Evolutionary conservation across 768 basidiomycete species (phyloP), one percentile per base, ranked within the genome.

Genomic region (Podaxis rugospora): DNA sequence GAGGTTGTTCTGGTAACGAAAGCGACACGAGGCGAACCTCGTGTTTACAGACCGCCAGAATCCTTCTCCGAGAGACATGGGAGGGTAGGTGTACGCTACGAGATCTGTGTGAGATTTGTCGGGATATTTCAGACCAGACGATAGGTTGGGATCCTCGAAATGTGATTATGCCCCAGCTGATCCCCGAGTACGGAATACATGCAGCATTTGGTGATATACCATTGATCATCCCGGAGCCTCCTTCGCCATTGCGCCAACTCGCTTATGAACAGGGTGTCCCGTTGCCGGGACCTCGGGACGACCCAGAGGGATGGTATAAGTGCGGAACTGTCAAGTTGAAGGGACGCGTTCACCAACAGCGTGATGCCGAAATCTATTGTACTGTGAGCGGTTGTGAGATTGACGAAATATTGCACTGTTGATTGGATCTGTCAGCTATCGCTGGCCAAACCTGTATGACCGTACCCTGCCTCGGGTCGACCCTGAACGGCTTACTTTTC

Each of bases 231-330:
- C 75, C 75, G 28, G 63, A 64, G 14, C 70, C 72, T 27, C 70
- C 75, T 46, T 73, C 74, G 3, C 51, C 62, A 14, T 66, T 74
- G 14, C 67, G 76, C 4, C 74, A 72, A 62, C 65, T 78, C 16
- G 75, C 75, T 6, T 76, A 76, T 62, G 70, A 70, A 61, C 70
- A 74, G 55, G 65, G 69, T 28, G 69, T 67, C 28, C 69, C 72
- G n/a, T 63, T 78, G 16, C 67, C 72, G 14, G 74, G 74, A 14
- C 79, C 77, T 13, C 67, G 70, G 6, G 65, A 66, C 21, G 78
- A 79, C 66, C 72, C 76, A 36, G 72, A 75, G 39, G 78, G 78
- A 23, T 80, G 79, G 79, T 64, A 72, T 44, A 16, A 66, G 68
- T n/a, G 52, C 69, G 1, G 64, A 68, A 16, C 69, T 35, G 52